A percentile compares a stretch with the other conserved stretches of the same genome.
Evolutionary conservation across 495 filamentous ascomycete genomes (phyloP).

Genomic region (Rhypophila decipiens): DNA sequence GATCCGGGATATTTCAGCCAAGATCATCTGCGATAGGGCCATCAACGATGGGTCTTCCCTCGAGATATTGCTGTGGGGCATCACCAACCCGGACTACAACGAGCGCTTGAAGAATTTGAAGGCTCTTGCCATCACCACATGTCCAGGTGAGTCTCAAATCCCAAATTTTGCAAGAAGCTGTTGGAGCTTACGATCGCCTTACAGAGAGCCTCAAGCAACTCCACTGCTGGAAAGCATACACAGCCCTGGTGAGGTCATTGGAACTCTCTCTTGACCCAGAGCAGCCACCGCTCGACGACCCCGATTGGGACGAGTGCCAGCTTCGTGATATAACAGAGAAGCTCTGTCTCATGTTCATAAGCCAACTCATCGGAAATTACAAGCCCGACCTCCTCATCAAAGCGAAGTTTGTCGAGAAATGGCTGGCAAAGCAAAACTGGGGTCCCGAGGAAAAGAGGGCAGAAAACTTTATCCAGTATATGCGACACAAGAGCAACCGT

Average conservation of each 20-base stretch:
- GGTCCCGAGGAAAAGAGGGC: conserved; percentile 38
- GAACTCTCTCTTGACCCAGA: conserved; percentile 45
- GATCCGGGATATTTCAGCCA: conserved; percentile 46
- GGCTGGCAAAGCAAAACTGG: conserved; percentile 52
- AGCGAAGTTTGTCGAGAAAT: conserved; percentile 47
- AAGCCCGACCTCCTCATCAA: conserved; percentile 37
- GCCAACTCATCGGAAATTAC: conserved; percentile 36
- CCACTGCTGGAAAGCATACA: conserved; percentile 38
- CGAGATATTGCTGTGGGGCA: conserved; percentile 40
- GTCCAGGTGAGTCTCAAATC: conserved; percentile 23
- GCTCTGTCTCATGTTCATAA: conserved; percentile 41
- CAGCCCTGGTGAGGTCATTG: conserved; percentile 46
- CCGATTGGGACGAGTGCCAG: conserved; percentile 45
- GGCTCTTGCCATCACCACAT: conserved; percentile 34
- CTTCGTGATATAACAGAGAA: conserved; percentile 48
- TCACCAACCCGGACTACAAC: conserved; percentile 44
- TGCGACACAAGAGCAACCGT: conserved; percentile 34
- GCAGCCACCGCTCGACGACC: conserved; percentile 40
- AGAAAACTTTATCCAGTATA: conserved; percentile 39
- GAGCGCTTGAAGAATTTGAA: conserved; percentile 43
- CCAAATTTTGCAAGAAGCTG: too few species aligned
- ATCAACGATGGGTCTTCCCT: conserved; percentile 38
- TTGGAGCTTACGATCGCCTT: not conserved
- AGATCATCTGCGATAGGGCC: conserved; percentile 47
- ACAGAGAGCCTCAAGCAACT: conserved; percentile 25